Conservation (phyloP, 1,139 yeast genomes). For the Candida buenavistaensis region DNA sequence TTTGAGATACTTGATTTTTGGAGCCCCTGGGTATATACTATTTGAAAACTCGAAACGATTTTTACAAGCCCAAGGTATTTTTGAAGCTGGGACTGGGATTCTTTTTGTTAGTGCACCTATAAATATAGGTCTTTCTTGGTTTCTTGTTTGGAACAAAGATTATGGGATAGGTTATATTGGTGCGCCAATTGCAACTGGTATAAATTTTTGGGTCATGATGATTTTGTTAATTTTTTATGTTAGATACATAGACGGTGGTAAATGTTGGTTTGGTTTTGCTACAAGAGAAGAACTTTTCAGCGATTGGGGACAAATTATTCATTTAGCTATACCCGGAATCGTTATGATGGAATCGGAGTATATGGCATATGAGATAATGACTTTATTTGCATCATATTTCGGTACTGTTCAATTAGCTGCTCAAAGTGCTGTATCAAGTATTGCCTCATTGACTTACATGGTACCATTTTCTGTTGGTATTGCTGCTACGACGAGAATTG, state of each 20-base stretch:
- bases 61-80: conserved; percentile 88
- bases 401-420: conserved; percentile 87
- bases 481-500: conserved; percentile 84
- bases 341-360: conserved; percentile 76
- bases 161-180: conserved; percentile 69
- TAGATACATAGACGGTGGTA: conserved; percentile 58
- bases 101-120: conserved; percentile 77
- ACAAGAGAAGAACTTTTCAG: conserved; percentile 46
- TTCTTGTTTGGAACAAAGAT: conserved; percentile 71
- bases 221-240: conserved; percentile 54
- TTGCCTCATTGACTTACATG: conserved; percentile 80
- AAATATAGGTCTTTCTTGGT: conserved; percentile 68
- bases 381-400: conserved; percentile 71
- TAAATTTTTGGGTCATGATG: conserved; percentile 73
- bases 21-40: conserved; percentile 82
- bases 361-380: conserved; percentile 69
- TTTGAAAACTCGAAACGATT: conserved; percentile 83
- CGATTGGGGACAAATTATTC: conserved; percentile 61
- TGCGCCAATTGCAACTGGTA: conserved; percentile 69
- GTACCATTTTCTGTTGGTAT: conserved; percentile 88
- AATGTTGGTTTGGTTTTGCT: conserved; percentile 69
- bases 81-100: conserved; percentile 85
- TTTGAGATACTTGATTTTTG: conserved; percentile 63
- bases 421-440: conserved; percentile 81
- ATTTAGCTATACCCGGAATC: conserved; percentile 70